phyloP scores from a whole-genome alignment of 495 filamentous ascomycete species.

The Daldinia grandis region DNA sequence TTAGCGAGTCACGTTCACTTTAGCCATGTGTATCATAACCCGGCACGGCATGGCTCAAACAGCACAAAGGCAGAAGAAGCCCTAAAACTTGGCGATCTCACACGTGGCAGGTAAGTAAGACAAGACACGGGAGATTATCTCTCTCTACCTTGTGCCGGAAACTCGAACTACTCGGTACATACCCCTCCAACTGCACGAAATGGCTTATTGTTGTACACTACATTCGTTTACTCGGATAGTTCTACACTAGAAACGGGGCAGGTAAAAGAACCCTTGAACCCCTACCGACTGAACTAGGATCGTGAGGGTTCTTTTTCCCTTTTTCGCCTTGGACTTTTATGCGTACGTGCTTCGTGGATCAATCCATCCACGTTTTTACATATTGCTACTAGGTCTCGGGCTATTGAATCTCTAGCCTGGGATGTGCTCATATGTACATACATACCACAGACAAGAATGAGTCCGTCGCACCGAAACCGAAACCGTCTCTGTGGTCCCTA shows the following conservation, averaged over 20 bases:
- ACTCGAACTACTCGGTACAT: conserved; percentile 30
- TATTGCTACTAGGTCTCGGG: no score
- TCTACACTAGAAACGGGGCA: background rate
- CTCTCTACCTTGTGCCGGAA: conserved; percentile 13
- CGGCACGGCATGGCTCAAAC: conserved; percentile 13
- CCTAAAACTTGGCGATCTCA: conserved; percentile 35
- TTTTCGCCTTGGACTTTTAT: background rate
- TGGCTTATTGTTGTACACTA: conserved; percentile 16
- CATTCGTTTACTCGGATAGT: background rate
- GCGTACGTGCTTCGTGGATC: background rate
- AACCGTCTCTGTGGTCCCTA: conserved; percentile 13
- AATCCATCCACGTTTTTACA: background rate
- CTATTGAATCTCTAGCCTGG: background rate
- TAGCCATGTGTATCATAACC: conserved; percentile 17
- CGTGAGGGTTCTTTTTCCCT: background rate
- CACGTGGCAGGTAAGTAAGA: conserved; percentile 40
- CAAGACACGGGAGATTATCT: conserved; percentile 38
- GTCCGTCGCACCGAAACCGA: conserved; percentile 15
- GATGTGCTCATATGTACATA: background rate
- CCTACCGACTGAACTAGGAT: background rate
- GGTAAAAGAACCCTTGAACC: conserved; percentile 1
- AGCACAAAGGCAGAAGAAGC: conserved; percentile 7
- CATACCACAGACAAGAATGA: conserved; percentile 9
- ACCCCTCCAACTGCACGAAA: conserved; percentile 34
- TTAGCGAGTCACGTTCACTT: conserved; percentile 8